Conservation (phyloP, 352 stramenopile species). For the Phytophthora chlamydospora region DNA sequence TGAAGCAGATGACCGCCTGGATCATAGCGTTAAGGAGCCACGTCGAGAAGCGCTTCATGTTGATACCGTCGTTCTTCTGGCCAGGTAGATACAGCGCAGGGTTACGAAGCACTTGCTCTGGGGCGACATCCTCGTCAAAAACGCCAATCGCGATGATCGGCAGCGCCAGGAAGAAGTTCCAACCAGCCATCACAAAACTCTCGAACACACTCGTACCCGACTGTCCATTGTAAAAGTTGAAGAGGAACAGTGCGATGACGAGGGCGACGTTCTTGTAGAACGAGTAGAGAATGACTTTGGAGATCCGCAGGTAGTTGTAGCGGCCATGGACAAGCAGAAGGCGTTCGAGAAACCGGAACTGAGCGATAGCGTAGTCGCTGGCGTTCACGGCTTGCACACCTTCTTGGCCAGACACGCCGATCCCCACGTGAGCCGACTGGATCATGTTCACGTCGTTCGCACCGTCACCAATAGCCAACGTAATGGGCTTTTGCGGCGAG, state of each 20-base stretch:
- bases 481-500: conserved; percentile 66
- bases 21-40: conserved; percentile 75
- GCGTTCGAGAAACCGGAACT: conserved; percentile 94
- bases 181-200: conserved; percentile 80
- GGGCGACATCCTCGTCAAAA: conserved; percentile 79
- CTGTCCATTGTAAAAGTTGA: conserved; percentile 86
- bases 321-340: conserved; percentile 96
- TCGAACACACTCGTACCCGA: conserved; percentile 87
- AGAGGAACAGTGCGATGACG: conserved; percentile 75
- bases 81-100: conserved; percentile 66
- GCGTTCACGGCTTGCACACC: conserved; percentile 92
- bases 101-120: conserved; percentile 62
- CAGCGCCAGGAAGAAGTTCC: conserved; percentile 84
- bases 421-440: conserved; percentile 92
- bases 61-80: conserved; percentile 70
- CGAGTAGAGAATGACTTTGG: conserved; percentile 91
- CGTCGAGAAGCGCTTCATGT: conserved; percentile 60
- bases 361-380: conserved; percentile 92
- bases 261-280: conserved; percentile 86
- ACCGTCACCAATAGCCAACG: conserved; percentile 93
- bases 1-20: conserved; percentile 71
- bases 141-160: conserved; percentile 91
- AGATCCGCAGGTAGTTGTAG: conserved; percentile 97
- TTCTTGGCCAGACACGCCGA: conserved; percentile 94
- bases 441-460: conserved; percentile 97